Percentiles rank a stretch among this genome's conserved stretches.
phyloP scores from a whole-genome alignment of 768 basidiomycete genomes.

The Tylopilus rubrobrunneus region DNA sequence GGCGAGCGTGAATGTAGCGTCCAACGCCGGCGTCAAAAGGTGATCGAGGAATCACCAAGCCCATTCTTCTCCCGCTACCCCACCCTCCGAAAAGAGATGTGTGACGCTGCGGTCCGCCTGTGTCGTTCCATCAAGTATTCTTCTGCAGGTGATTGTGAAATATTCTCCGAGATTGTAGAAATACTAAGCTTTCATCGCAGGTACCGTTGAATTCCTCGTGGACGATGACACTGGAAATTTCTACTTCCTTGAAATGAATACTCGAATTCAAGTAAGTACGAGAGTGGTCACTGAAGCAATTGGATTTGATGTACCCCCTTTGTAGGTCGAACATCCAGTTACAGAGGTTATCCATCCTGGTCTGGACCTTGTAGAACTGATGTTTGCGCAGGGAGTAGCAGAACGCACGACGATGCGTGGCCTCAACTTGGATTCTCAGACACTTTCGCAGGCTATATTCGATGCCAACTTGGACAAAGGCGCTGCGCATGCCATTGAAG shows the following conservation, averaged over 20 bases:
- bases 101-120: constrained; percentile 48
- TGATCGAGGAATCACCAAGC: constrained; percentile 67
- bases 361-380: too few relatives aligned
- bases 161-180: background rate
- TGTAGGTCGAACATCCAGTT: too few relatives aligned
- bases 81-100: constrained; percentile 45
- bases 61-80: constrained; percentile 48
- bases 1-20: constrained; percentile 70
- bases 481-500: constrained; percentile 46
- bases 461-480: constrained; percentile 18
- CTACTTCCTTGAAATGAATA: constrained; percentile 74
- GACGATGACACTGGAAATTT: constrained; percentile 49
- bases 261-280: constrained; percentile 36
- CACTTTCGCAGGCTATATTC: constrained; percentile 39
- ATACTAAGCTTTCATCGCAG: constrained; percentile 25
- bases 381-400: too few relatives aligned
- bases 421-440: constrained; percentile 16
- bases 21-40: constrained; percentile 68
- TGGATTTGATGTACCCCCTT: too few relatives aligned
- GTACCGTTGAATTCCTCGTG: constrained; percentile 67
- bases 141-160: constrained; percentile 46
- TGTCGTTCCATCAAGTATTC: constrained; percentile 49
- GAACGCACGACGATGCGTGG: constrained; percentile 1
- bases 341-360: too few relatives aligned
- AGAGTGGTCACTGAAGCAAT: too few relatives aligned